Conservation (phyloP, 108 stramenopile genomes). For the Pseudonitzschia multiseries region DNA sequence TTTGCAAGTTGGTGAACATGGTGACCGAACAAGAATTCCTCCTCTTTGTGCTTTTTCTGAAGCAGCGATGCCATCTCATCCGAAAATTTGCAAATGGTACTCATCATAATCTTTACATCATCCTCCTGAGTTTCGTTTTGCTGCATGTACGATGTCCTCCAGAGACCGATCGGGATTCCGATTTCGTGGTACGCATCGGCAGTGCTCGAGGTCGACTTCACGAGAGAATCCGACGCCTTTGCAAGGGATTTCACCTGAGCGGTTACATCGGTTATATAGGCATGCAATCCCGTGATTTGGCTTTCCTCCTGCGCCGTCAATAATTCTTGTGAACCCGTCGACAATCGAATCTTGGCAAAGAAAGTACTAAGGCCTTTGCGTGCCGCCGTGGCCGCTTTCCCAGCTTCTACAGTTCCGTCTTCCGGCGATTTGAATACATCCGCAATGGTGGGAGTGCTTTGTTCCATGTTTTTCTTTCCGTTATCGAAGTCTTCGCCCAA, state of each 20-base stretch:
- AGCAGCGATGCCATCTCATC: conserved; percentile 53
- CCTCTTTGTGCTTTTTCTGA: conserved; percentile 74
- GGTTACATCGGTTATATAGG: conserved; percentile 67
- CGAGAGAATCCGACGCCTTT: conserved; percentile 72
- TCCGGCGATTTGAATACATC: conserved; percentile 21
- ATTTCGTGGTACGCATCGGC: conserved; percentile 76
- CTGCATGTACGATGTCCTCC: conserved; percentile 6
- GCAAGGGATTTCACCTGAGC: conserved; percentile 66
- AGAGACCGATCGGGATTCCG: conserved; percentile 77
- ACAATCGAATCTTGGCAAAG: conserved; percentile 57
- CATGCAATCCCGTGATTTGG: conserved; percentile 62
- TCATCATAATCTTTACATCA: conserved; percentile 20
- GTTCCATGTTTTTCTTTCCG: conserved; percentile 51
- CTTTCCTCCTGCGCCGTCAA: conserved; percentile 62
- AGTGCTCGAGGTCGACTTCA: conserved; percentile 61
- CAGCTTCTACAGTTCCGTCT: conserved; percentile 15
- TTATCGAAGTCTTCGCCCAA: conserved; percentile 52
- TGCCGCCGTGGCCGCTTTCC: conserved; percentile 20
- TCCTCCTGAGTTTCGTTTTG: not conserved
- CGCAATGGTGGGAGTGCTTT: conserved; percentile 18
- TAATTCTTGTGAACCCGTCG: conserved; percentile 47
- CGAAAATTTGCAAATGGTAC: conserved; percentile 47
- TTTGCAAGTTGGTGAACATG: conserved; percentile 73
- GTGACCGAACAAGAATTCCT: conserved; percentile 66
- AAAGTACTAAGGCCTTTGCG: conserved; percentile 52